Evolutionary conservation across 805 yeast species (phyloP).

Genomic region (Scheffersomyces stipitis): DNA sequence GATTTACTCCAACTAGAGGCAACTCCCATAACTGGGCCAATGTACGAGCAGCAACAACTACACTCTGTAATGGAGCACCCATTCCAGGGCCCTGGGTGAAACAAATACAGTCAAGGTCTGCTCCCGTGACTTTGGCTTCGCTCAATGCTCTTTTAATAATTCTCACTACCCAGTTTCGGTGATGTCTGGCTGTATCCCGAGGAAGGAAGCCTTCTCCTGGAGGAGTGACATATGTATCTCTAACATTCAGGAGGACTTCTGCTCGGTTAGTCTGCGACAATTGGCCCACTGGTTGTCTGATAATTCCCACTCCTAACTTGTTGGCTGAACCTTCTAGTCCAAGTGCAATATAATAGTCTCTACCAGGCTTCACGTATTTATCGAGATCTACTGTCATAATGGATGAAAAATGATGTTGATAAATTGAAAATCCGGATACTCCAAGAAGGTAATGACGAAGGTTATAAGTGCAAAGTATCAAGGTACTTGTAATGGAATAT

Average conservation of each 20-base stretch:
- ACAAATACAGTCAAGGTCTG: constrained; percentile 75
- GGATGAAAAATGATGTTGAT: too few relatives aligned
- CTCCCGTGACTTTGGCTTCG: constrained; percentile 53
- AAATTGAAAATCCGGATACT: not conserved
- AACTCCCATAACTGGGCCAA: constrained; percentile 73
- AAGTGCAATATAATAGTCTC: constrained; percentile 63
- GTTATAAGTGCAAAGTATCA: too few relatives aligned
- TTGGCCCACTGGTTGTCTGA: constrained; percentile 68
- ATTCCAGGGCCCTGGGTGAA: constrained; percentile 99
- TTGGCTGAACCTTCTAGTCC: constrained; percentile 98
- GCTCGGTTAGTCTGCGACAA: constrained; percentile 61
- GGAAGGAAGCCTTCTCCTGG: constrained; percentile 99
- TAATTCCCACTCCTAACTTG: constrained; percentile 91
- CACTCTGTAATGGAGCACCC: constrained; percentile 98
- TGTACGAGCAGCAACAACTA: constrained; percentile 89
- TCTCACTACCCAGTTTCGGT: constrained; percentile 89
- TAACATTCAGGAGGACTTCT: constrained; percentile 76
- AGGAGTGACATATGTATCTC: constrained; percentile 95
- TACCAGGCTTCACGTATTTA: constrained; percentile 38
- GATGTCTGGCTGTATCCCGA: constrained; percentile 95
- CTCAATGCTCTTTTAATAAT: constrained; percentile 63
- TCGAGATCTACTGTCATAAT: constrained; percentile 51
- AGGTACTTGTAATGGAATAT: too few relatives aligned
- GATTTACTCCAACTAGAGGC: constrained; percentile 93
- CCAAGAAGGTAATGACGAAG: too few relatives aligned